Base-by-base conservation (phyloP, 371 early-diverging fungal species). In the Apophysomyces elegans region DNA sequence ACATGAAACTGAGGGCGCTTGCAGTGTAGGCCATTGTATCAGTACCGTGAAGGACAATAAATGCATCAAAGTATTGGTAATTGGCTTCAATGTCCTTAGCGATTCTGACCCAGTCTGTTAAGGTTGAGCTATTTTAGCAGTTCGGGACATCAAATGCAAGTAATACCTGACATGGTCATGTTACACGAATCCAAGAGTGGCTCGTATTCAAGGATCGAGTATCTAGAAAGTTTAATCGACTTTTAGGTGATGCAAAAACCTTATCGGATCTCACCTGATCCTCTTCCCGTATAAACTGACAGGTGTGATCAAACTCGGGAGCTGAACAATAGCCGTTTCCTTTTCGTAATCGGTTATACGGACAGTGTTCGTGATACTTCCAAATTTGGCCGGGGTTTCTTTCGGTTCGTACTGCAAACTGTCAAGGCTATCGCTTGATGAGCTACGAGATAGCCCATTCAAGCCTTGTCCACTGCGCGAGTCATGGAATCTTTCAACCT, bases 21-120 rank as follows among this genome's bases (percentile, higher is more conserved):
- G 95, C 96, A 0, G 95, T 96, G 67, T 93, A 96, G 0, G 95
- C 91, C 96, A 96, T 96, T 0, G 96, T 96, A 76, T 97, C 97
- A 0, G 97, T 97, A 35, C 90, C 98, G 63, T 97, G 98, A 26
- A 98, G 77, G 8, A 99, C 91, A 62, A 98, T 89, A 66, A 97
- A 99, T 0, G 97, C 93, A 70, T 97, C 99, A 65, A 88, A 98
- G 16, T 88, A 73, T 67, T 91, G 78, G 77, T 99, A 99, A 66
- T 95, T 94, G 67, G 87, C 88, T 75, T 98, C 96, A 66, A 99
- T 94, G 74, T 98, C 98, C 1, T 90, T 88, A 4, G 96, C 97
- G 58, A 99, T 95, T 66, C 95, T 88, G 36, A 93, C 89, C 99
- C 99, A 99, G 72, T 98, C 98, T 69, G 76, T 47, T 14, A 44